phyloP scores from a whole-genome alignment of 2,329 filamentous ascomycete species.

The Plenodomus lindquistii region DNA sequence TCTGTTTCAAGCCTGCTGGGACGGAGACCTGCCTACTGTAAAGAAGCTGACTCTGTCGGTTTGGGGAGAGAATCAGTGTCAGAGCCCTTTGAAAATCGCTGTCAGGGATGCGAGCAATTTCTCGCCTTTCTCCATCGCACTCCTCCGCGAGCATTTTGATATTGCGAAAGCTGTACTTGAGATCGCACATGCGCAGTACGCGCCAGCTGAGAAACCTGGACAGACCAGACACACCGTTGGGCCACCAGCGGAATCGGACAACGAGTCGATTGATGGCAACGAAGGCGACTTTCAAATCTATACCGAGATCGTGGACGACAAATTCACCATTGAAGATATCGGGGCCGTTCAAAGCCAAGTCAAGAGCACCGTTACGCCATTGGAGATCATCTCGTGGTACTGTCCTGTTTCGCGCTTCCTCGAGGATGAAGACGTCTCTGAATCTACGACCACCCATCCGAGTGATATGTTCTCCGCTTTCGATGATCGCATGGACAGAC shows the following conservation, averaged over 20 bases:
- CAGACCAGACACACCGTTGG: conserved; percentile 56
- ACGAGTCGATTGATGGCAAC: conserved; percentile 23
- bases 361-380: conserved; percentile 64
- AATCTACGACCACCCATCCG: not conserved
- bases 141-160: conserved; percentile 66
- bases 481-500: not conserved
- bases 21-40: conserved; percentile 67
- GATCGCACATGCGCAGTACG: conserved; percentile 71
- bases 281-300: conserved; percentile 42
- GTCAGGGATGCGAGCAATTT: conserved; percentile 57
- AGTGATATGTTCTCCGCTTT: not conserved
- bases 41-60: conserved; percentile 65
- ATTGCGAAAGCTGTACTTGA: conserved; percentile 69
- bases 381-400: conserved; percentile 52
- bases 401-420: conserved; percentile 16
- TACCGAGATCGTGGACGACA: conserved; percentile 63
- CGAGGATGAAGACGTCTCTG: conserved; percentile 1
- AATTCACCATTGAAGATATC: conserved; percentile 76
- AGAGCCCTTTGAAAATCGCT: conserved; percentile 63
- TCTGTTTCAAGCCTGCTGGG: conserved; percentile 76
- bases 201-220: conserved; percentile 51
- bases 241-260: conserved; percentile 33
- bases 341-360: conserved; percentile 70
- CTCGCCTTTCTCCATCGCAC: conserved; percentile 69
- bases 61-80: conserved; percentile 56